Conservation (phyloP, 164 flowering plant species). For the Macadamia tetraphylla region DNA sequence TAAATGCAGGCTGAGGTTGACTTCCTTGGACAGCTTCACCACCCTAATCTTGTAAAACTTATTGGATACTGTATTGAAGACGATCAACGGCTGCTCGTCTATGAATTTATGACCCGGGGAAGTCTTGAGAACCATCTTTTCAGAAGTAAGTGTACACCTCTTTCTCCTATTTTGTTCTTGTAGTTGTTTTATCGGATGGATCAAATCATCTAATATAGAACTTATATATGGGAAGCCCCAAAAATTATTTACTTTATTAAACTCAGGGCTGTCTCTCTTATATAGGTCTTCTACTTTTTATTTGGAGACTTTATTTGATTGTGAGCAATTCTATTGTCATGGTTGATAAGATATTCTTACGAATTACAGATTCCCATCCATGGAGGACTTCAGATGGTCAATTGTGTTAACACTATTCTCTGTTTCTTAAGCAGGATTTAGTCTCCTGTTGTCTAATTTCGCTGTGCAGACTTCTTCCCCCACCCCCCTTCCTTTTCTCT, state of each 20-base stretch:
- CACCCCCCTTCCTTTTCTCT: not conserved
- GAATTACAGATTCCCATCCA: too few species aligned
- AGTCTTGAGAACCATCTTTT: slow-evolving; percentile 97
- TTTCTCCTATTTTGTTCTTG: not conserved
- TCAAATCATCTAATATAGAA: not conserved
- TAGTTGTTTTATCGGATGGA: not conserved
- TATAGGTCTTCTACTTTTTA: not conserved
- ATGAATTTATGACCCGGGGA: slow-evolving; percentile 92
- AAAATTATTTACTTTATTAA: not conserved
- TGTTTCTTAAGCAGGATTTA: not conserved
- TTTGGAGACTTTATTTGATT: not conserved
- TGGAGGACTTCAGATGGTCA: not conserved
- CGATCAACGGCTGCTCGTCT: slow-evolving; percentile 89
- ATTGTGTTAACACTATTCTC: too few species aligned
- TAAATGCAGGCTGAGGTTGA: slow-evolving; percentile 88
- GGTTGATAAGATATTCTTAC: too few species aligned
- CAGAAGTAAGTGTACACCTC: slow-evolving; percentile 57
- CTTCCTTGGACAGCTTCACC: slow-evolving; percentile 96
- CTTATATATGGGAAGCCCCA: not conserved
- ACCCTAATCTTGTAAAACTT: slow-evolving; percentile 89
- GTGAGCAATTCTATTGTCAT: not conserved
- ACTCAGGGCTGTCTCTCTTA: not conserved
- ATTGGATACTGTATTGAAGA: slow-evolving; percentile 94
- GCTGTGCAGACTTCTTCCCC: not conserved
- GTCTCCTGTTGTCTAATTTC: not conserved